These are phyloP conservation scores for Penicillium samsonianum DNA, from an alignment of 495 filamentous ascomycete genomes.

Conservation along the genomic window DNA sequence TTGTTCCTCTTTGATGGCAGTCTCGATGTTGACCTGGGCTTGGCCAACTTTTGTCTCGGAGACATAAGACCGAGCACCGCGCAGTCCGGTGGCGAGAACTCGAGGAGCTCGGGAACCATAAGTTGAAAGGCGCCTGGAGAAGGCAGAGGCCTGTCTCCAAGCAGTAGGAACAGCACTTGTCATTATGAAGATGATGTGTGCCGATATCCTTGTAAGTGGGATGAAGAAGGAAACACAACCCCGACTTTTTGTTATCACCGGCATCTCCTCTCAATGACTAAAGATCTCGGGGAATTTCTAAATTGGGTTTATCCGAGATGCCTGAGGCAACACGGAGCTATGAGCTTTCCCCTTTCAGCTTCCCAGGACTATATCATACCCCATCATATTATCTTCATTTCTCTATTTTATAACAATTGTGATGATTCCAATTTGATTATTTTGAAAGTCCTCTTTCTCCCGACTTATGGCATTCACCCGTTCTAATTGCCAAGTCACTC, in stretches of 20 bases:
- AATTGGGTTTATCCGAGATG: constrained; percentile 19
- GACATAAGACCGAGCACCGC: constrained; percentile 66
- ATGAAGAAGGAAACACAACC: constrained; percentile 15
- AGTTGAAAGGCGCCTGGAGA: constrained; percentile 54
- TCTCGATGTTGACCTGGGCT: constrained; percentile 82
- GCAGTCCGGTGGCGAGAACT: constrained; percentile 37
- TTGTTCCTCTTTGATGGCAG: constrained; percentile 80
- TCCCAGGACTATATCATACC: background rate
- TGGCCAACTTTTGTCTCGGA: constrained; percentile 76
- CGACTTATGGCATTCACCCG: background rate
- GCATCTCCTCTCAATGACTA: constrained; percentile 5
- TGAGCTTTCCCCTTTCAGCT: background rate
- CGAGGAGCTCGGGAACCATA: constrained; percentile 49
- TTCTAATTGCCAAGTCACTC: background rate
- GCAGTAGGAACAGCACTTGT: constrained; percentile 68
- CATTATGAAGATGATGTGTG: constrained; percentile 54
- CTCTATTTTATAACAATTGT: background rate
- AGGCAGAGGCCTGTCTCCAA: constrained; percentile 76
- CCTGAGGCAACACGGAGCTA: background rate
- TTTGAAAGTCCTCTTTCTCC: no score
- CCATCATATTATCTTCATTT: background rate
- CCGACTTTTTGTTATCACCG: constrained; percentile 15
- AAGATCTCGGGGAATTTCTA: constrained; percentile 10
- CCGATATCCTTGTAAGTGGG: constrained; percentile 25
- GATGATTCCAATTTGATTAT: background rate